phyloP scores from a whole-genome alignment of 2,329 filamentous ascomycete genomes.

The Sporothrix humicola region DNA sequence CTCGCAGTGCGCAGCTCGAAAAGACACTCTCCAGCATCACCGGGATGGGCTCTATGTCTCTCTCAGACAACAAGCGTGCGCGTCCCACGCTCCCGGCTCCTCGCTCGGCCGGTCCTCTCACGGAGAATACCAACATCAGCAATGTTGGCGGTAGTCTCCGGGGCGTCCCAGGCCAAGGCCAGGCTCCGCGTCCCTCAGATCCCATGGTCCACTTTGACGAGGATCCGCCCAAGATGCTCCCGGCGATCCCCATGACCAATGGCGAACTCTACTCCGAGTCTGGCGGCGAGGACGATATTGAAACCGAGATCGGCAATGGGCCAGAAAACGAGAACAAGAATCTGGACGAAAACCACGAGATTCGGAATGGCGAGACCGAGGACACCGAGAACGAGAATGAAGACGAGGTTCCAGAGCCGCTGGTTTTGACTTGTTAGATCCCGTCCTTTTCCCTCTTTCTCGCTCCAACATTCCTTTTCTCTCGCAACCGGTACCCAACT shows the following conservation, averaged over 20 bases:
- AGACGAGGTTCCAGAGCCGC: constrained; percentile 4
- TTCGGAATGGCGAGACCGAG: background rate
- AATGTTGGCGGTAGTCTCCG: constrained; percentile 36
- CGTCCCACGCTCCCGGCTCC: constrained; percentile 42
- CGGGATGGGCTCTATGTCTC: constrained; percentile 27
- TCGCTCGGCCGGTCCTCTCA: constrained; percentile 46
- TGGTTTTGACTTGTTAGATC: constrained; percentile 28
- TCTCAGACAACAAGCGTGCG: constrained; percentile 37
- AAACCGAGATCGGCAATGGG: background rate
- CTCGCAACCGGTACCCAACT: background rate
- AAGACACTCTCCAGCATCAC: constrained; percentile 39
- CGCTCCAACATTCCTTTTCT: background rate
- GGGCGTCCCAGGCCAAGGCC: constrained; percentile 47
- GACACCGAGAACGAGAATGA: background rate
- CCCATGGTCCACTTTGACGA: constrained; percentile 56
- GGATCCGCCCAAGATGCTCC: constrained; percentile 53
- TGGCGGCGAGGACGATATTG: background rate
- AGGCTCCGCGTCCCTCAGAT: background rate
- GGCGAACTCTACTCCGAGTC: constrained; percentile 52
- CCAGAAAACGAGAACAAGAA: background rate
- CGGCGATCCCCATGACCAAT: constrained; percentile 53
- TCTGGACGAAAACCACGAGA: background rate
- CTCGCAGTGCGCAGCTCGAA: constrained; percentile 58
- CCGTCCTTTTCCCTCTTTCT: background rate
- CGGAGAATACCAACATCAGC: constrained; percentile 42